Evolutionary conservation across 495 filamentous ascomycete species (phyloP).

Genomic region (Cercophora sp.): DNA sequence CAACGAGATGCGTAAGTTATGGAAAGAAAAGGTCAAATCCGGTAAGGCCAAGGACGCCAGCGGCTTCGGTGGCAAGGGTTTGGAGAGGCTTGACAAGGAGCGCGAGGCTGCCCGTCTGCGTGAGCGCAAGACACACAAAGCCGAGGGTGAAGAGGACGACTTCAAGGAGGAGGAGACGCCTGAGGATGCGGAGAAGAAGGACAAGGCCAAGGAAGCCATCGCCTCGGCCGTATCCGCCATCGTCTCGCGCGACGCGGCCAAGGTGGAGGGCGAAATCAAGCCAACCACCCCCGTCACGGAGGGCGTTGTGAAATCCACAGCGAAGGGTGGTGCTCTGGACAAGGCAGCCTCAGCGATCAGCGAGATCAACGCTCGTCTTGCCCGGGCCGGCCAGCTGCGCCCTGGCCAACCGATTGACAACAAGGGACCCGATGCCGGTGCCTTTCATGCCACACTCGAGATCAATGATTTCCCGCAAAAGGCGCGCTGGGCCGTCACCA

Average conservation of each 20-base stretch:
- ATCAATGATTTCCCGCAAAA: constrained; percentile 99
- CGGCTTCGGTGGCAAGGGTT: constrained; percentile 92
- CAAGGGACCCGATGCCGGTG: constrained; percentile 93
- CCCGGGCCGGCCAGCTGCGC: constrained; percentile 78
- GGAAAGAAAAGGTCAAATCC: constrained; percentile 83
- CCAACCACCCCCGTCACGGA: constrained; percentile 43
- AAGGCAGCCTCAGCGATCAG: constrained; percentile 81
- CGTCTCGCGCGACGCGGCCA: constrained; percentile 40
- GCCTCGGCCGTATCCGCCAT: constrained; percentile 57
- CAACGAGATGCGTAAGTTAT: constrained; percentile 57
- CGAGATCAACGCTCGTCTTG: constrained; percentile 81
- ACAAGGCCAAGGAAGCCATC: constrained; percentile 61
- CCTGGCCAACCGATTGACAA: constrained; percentile 96
- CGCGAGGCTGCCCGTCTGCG: constrained; percentile 78
- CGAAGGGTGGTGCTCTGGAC: constrained; percentile 70
- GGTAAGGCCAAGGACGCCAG: constrained; percentile 85
- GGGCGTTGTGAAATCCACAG: constrained; percentile 54
- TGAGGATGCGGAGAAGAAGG: constrained; percentile 54
- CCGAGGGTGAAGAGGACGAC: constrained; percentile 83
- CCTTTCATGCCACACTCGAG: constrained; percentile 94
- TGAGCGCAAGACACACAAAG: constrained; percentile 84
- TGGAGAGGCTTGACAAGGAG: constrained; percentile 86
- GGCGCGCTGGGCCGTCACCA: constrained; percentile 97
- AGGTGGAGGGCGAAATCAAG: constrained; percentile 39
- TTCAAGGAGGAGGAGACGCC: constrained; percentile 69